Evolutionary conservation across 164 flowering plant genomes (phyloP).

Genomic region (Cinnamomum micranthum): DNA sequence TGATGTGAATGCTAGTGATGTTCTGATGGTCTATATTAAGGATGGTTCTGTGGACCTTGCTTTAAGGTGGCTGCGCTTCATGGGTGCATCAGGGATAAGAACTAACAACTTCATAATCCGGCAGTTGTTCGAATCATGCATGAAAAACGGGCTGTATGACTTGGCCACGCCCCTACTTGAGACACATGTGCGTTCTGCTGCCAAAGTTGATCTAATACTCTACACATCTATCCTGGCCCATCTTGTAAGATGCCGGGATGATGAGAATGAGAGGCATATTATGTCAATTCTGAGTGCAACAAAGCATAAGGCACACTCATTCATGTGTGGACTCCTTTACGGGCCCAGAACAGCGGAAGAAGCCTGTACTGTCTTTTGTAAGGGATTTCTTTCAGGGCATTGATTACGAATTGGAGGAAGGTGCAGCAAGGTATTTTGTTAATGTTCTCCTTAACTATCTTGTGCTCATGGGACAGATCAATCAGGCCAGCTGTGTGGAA

Average conservation of each 20-base stretch:
- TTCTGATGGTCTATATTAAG: slow-evolving; percentile 86
- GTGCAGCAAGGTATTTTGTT: slow-evolving; percentile 83
- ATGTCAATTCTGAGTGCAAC: slow-evolving; percentile 85
- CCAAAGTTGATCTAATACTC: slow-evolving; percentile 85
- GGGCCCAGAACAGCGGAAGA: slow-evolving; percentile 90
- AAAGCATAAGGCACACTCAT: slow-evolving; percentile 81
- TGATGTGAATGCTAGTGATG: slow-evolving; percentile 94
- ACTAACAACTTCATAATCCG: slow-evolving; percentile 91
- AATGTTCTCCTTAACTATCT: slow-evolving; percentile 95
- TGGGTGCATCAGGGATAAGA: slow-evolving; percentile 89
- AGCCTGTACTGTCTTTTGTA: slow-evolving; percentile 81
- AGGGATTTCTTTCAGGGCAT: slow-evolving; percentile 87
- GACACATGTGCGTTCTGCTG: slow-evolving; percentile 71
- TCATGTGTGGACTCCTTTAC: slow-evolving; percentile 92
- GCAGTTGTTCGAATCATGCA: slow-evolving; percentile 93
- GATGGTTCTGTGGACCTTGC: slow-evolving; percentile 92
- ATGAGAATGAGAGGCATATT: slow-evolving; percentile 76
- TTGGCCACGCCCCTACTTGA: slow-evolving; percentile 94
- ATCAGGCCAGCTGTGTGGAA: slow-evolving; percentile 99
- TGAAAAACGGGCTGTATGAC: slow-evolving; percentile 82
- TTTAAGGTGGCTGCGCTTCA: slow-evolving; percentile 88
- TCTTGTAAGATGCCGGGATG: slow-evolving; percentile 92
- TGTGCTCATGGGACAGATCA: slow-evolving; percentile 96
- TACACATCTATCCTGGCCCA: slow-evolving; percentile 91
- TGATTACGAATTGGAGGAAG: slow-evolving; percentile 87